Conservation (phyloP, 2,329 filamentous ascomycete species). For the Aspergillus brasiliensis region DNA sequence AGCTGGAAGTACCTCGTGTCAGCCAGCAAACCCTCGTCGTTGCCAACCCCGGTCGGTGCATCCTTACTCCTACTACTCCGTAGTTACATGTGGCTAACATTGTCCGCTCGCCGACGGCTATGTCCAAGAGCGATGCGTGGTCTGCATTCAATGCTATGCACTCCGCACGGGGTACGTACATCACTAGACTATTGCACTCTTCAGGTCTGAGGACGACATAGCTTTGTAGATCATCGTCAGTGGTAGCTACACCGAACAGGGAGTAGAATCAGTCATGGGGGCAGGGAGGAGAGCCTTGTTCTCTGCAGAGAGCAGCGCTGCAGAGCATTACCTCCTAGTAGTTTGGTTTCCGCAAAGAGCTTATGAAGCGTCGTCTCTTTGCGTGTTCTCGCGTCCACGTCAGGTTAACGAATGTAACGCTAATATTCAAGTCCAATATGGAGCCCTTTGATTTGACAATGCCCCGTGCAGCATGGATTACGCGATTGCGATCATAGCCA, state of each 20-base stretch:
- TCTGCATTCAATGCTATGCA: neutral
- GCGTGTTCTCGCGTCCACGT: neutral
- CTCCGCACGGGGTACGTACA: neutral
- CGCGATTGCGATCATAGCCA: neutral
- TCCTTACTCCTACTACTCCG: neutral
- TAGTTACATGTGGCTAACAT: neutral
- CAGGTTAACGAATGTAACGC: neutral
- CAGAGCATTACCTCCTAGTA: neutral
- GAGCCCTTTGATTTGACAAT: neutral
- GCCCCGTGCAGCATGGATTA: neutral
- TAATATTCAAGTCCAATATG: neutral
- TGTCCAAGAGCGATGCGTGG: neutral
- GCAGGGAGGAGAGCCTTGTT: neutral
- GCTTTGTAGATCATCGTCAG: constrained; percentile 2
- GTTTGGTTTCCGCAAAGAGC: neutral
- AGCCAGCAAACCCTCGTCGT: neutral
- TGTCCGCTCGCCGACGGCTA: neutral
- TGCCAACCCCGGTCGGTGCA: neutral
- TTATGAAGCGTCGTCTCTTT: neutral
- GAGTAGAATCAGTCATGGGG: neutral
- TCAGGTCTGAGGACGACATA: neutral
- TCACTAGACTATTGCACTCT: too few species aligned
- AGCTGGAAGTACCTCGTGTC: neutral
- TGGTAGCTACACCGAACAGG: neutral
- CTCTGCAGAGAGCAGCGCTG: neutral